phyloP scores from a whole-genome alignment of 148 eudicot species.

The Camellia granthamiana region DNA sequence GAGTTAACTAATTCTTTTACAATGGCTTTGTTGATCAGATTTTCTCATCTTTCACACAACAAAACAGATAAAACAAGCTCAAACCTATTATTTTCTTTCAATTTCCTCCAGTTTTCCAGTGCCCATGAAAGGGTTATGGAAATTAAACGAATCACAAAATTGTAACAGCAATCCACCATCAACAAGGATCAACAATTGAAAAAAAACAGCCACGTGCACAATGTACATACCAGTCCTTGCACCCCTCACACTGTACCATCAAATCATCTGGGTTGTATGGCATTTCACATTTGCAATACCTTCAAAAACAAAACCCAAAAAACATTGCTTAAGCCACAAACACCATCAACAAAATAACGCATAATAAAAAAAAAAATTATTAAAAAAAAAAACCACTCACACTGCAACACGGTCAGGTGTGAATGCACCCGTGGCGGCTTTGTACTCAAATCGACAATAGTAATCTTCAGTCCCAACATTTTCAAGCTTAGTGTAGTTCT shows the following conservation, averaged over 20 bases:
- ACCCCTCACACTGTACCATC: slow-evolving; percentile 44
- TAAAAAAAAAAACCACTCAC: slow-evolving; percentile 30
- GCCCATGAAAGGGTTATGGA: neutral
- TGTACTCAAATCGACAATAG: slow-evolving; percentile 59
- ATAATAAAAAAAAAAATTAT: neutral
- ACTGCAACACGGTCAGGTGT: slow-evolving; percentile 63
- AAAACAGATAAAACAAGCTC: neutral
- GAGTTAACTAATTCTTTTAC: neutral
- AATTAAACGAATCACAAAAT: neutral
- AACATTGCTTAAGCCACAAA: neutral
- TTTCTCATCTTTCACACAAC: neutral
- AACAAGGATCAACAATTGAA: neutral
- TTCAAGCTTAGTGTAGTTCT: slow-evolving; percentile 60
- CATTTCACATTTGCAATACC: slow-evolving; percentile 50
- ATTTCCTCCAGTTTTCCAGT: neutral
- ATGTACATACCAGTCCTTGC: slow-evolving; percentile 35
- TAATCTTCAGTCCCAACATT: slow-evolving; percentile 55
- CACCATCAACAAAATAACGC: neutral
- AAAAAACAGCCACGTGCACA: neutral
- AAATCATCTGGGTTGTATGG: slow-evolving; percentile 44
- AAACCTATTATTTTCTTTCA: neutral
- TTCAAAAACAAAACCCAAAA: slow-evolving; percentile 6
- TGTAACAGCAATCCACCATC: neutral
- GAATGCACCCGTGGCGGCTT: slow-evolving; percentile 53
- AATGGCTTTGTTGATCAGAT: neutral